Conservation (phyloP, 169 alveolate species). For the Theileria parva region DNA sequence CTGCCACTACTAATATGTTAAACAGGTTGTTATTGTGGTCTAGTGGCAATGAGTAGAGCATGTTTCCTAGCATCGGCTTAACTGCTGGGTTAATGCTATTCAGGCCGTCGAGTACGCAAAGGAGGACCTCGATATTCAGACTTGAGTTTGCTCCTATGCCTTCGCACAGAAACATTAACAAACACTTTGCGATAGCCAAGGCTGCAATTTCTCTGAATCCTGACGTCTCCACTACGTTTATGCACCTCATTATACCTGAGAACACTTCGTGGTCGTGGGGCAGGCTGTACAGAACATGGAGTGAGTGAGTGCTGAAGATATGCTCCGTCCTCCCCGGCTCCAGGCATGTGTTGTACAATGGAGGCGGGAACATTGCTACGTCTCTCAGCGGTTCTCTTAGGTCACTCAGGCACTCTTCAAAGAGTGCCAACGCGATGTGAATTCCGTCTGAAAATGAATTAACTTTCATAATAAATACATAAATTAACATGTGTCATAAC, state of each 20-base stretch:
- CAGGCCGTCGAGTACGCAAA: slow-evolving; percentile 56
- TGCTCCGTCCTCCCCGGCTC: slow-evolving; percentile 53
- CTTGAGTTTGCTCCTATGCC: slow-evolving; percentile 62
- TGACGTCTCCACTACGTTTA: slow-evolving; percentile 58
- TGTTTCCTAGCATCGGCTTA: slow-evolving; percentile 52
- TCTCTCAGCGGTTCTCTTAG: slow-evolving; percentile 76
- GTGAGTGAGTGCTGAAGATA: slow-evolving; percentile 64
- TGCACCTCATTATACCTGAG: slow-evolving; percentile 51
- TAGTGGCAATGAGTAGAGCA: slow-evolving; percentile 50
- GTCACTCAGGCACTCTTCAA: slow-evolving; percentile 71
- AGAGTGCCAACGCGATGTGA: slow-evolving; percentile 51
- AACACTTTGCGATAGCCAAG: slow-evolving; percentile 51
- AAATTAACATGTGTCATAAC: not conserved
- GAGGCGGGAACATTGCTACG: slow-evolving; percentile 75
- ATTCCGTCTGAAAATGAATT: slow-evolving; percentile 10
- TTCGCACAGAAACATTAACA: slow-evolving; percentile 62
- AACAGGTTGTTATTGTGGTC: slow-evolving; percentile 57
- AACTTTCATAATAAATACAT: not conserved
- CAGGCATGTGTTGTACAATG: slow-evolving; percentile 23
- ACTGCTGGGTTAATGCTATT: slow-evolving; percentile 49
- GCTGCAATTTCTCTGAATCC: slow-evolving; percentile 44
- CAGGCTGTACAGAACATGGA: slow-evolving; percentile 57
- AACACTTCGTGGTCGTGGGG: slow-evolving; percentile 64
- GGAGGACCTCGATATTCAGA: slow-evolving; percentile 59
- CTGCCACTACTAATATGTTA: slow-evolving; percentile 56